These are phyloP conservation scores for Drosera capensis DNA, from an alignment of 148 eudicot genomes.

Conservation along the genomic window DNA sequence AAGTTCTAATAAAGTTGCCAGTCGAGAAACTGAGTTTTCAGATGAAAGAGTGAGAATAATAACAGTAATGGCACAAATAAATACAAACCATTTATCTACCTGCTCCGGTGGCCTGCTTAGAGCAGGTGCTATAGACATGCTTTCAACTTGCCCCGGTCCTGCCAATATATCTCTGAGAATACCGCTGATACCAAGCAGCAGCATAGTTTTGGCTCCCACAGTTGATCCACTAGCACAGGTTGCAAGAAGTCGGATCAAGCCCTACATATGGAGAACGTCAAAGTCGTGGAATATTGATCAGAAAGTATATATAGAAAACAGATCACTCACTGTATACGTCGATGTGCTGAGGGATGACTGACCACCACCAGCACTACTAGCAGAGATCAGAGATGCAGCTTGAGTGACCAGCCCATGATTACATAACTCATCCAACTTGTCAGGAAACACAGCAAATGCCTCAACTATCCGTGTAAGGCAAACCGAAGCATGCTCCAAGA, in stretches of 20 bases:
- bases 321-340: slow-evolving; percentile 59
- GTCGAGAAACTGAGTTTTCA: background rate
- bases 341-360: slow-evolving; percentile 90
- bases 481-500: slow-evolving; percentile 89
- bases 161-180: slow-evolving; percentile 78
- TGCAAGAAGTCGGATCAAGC: slow-evolving; percentile 80
- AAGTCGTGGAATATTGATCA: background rate
- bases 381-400: slow-evolving; percentile 77
- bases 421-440: slow-evolving; percentile 81
- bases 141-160: slow-evolving; percentile 75
- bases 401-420: slow-evolving; percentile 86
- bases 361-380: slow-evolving; percentile 82
- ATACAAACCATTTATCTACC: slow-evolving; percentile 20
- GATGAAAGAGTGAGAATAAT: background rate
- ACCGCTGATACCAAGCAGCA: slow-evolving; percentile 79
- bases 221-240: slow-evolving; percentile 96
- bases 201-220: slow-evolving; percentile 76
- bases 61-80: background rate
- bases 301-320: background rate
- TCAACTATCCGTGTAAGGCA: slow-evolving; percentile 92
- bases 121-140: slow-evolving; percentile 79
- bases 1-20: background rate
- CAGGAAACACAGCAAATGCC: slow-evolving; percentile 69
- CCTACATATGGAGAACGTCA: slow-evolving; percentile 35
- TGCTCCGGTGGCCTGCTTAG: slow-evolving; percentile 93